A percentile compares a stretch with the other conserved stretches of the same genome.
Evolutionary conservation across 2,329 filamentous ascomycete species (phyloP).

Genomic region (Didymella glomerata): DNA sequence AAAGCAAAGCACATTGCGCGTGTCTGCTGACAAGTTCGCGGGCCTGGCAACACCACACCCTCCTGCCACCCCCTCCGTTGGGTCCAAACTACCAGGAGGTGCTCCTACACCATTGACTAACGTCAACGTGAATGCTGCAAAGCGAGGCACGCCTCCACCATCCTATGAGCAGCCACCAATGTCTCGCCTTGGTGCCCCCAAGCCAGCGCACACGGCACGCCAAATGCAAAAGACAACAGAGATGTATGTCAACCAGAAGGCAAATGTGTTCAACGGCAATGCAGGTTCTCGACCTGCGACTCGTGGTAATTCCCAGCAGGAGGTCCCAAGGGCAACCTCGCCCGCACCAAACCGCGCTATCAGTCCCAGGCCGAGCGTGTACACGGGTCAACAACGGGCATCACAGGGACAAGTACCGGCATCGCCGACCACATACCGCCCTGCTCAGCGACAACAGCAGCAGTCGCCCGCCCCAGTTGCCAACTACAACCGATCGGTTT

Average conservation of each 20-base stretch:
- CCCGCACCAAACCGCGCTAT: constrained; percentile 70
- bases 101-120: constrained; percentile 57
- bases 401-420: constrained; percentile 27
- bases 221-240: constrained; percentile 96
- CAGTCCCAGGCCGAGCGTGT: constrained; percentile 66
- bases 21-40: constrained; percentile 95
- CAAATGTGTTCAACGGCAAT: constrained; percentile 73
- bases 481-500: constrained; percentile 45
- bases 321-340: constrained; percentile 64
- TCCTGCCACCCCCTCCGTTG: constrained; percentile 50
- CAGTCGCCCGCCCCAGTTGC: constrained; percentile 26
- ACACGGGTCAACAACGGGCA: constrained; percentile 36
- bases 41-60: constrained; percentile 84
- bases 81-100: constrained; percentile 51
- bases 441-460: constrained; percentile 21
- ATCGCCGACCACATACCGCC: constrained; percentile 19
- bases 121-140: constrained; percentile 61
- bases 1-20: constrained; percentile 81
- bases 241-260: constrained; percentile 83
- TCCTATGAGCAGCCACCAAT: constrained; percentile 76
- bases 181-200: constrained; percentile 84
- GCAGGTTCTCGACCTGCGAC: constrained; percentile 65
- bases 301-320: constrained; percentile 57
- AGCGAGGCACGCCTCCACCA: constrained; percentile 82
- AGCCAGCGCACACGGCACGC: constrained; percentile 88